Percentiles rank a stretch among this genome's conserved stretches.
Evolutionary conservation across 306 rosid species (phyloP).

Genomic region (Purshia tridentata): DNA sequence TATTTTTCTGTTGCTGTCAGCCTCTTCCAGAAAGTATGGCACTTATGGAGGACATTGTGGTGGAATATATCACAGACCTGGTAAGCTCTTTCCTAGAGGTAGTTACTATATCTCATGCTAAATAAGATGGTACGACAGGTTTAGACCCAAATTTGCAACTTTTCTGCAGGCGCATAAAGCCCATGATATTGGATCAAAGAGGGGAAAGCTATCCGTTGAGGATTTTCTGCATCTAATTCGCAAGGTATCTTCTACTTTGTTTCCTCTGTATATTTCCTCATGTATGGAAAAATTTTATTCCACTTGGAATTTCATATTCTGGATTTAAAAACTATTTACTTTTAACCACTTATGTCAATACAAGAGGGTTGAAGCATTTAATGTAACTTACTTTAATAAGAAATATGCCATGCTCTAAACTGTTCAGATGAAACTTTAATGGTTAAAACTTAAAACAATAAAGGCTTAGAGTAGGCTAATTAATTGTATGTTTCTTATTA

Average conservation of each 20-base stretch:
- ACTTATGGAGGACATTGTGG: conserved; percentile 89
- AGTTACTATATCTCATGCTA: neutral
- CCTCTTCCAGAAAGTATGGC: conserved; percentile 89
- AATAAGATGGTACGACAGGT: conserved; percentile 7
- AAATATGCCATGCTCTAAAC: neutral
- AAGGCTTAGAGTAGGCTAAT: neutral
- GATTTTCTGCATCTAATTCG: conserved; percentile 87
- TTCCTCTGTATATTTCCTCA: conserved; percentile 2
- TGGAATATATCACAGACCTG: conserved; percentile 85
- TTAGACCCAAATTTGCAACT: conserved; percentile 17
- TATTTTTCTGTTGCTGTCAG: conserved; percentile 34
- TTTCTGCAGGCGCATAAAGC: conserved; percentile 81
- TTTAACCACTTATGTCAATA: neutral
- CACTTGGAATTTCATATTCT: neutral
- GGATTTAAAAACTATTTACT: neutral
- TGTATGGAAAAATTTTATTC: too few species aligned
- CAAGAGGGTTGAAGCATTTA: too few species aligned
- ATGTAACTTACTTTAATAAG: neutral
- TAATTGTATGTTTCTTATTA: neutral
- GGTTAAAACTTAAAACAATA: neutral
- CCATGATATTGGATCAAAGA: conserved; percentile 84
- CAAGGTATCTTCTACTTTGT: conserved; percentile 49
- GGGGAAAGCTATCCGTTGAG: conserved; percentile 87
- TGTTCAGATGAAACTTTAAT: neutral
- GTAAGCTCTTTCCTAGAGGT: conserved; percentile 34